Evolutionary conservation across 2,329 filamentous ascomycete genomes (phyloP), one percentile per base, ranked within the genome.

Genomic region (Xylariaceae sp.): DNA sequence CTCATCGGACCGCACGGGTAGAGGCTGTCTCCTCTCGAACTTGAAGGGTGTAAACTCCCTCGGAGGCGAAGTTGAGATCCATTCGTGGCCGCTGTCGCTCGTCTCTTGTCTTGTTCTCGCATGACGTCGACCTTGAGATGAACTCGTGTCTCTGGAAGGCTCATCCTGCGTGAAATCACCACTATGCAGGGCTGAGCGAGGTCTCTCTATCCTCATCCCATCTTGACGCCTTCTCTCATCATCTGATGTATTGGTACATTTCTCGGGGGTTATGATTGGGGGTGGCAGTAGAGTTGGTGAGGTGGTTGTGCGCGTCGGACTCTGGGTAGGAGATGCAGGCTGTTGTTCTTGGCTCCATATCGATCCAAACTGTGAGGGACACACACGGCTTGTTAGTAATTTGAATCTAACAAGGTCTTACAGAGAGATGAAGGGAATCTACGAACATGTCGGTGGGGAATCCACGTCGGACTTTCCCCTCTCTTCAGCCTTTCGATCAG

Each of bases 401-500:
- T n/a, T 40, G 45, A 8, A 53, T 40, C 29, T 14, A n/a, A 33
- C 39, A 16, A 17, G 14, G 6, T 7, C 6, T 50, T 29, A 28
- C 43, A 36, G 24, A 28, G 31, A 26, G 47, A 31, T 3, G 52
- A 28, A 53, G 39, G 24, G 50, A 46, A 14, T 44, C n/a, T 31
- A 74, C 78, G 51, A 75, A 86, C 88, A 79, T 84, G 82, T 67
- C 82, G 82, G 70, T 81, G 85, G 24, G 86, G 83, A 34, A 87
- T 79, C 91, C 91, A 95, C 4, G 86, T 85, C 33, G 90, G 88
- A 68, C 86, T 89, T 74, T 92, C 87, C 28, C 86, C 87, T 72
- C 84, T 86, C 77, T 97, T 97, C 64, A 97, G 82, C 63, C 88
- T 84, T 74, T 92, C 85, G 55, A 98, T 97, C 66, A 96, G 78